Conservation (phyloP, 2,329 filamentous ascomycete genomes). For the Colletotrichum sp. region DNA sequence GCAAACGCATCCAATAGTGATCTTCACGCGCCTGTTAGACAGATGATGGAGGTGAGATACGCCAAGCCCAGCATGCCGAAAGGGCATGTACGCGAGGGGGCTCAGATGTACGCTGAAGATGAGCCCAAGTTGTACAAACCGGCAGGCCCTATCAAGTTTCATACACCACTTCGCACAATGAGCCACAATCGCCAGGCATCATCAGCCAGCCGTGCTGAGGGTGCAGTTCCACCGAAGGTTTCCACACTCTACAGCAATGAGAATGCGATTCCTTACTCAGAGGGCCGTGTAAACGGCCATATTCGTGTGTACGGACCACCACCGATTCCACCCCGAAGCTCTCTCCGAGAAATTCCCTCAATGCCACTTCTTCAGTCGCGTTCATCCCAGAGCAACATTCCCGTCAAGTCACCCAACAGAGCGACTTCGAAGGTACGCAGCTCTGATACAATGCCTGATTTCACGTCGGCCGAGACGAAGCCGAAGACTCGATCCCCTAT, state of each 20-base stretch:
- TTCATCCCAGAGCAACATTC: neutral
- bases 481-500: conserved; percentile 3
- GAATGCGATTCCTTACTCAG: neutral
- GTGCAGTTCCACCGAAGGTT: neutral
- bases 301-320: neutral
- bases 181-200: conserved; percentile 5
- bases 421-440: neutral
- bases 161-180: neutral
- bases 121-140: conserved; percentile 11
- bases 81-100: conserved; percentile 53
- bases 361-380: conserved; percentile 1
- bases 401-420: neutral
- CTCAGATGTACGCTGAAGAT: conserved; percentile 51
- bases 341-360: conserved; percentile 3
- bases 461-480: neutral
- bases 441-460: neutral
- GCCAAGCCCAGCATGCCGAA: conserved; percentile 25
- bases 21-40: neutral
- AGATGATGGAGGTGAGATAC: conserved; percentile 13
- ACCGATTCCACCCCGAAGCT: conserved; percentile 11
- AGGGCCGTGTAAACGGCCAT: neutral
- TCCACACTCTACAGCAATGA: neutral
- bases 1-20: conserved; percentile 49
- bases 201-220: conserved; percentile 3
- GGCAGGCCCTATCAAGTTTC: neutral